phyloP scores from a whole-genome alignment of 2,329 filamentous ascomycete species.

The Westerdykella ornata region DNA sequence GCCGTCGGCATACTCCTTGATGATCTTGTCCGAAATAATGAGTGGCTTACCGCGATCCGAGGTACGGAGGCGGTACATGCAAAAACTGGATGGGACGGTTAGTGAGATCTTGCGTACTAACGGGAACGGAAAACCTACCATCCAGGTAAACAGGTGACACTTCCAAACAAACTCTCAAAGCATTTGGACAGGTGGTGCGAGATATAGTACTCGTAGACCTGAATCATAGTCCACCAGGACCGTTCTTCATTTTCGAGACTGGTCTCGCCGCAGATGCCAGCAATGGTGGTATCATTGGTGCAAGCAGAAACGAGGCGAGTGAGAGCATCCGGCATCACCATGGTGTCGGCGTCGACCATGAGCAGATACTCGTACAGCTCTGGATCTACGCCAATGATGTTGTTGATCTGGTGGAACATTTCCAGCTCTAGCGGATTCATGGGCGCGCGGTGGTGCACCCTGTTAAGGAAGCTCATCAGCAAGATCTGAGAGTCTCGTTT shows the following conservation, averaged over 20 bases:
- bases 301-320: constrained; percentile 90
- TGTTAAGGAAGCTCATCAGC: constrained; percentile 95
- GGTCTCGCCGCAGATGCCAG: constrained; percentile 95
- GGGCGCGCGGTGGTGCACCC: constrained; percentile 84
- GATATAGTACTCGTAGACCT: constrained; percentile 99
- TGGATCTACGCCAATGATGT: constrained; percentile 95
- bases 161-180: constrained; percentile 95
- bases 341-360: constrained; percentile 97
- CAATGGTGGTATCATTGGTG: constrained; percentile 90
- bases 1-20: constrained; percentile 81
- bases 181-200: constrained; percentile 95
- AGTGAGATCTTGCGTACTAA: constrained; percentile 8
- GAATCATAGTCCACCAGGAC: constrained; percentile 99
- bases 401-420: constrained; percentile 99
- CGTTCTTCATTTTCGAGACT: constrained; percentile 91
- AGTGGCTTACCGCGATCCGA: constrained; percentile 90
- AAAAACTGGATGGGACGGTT: constrained; percentile 63
- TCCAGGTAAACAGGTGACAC: constrained; percentile 96
- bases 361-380: constrained; percentile 95
- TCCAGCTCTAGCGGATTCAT: constrained; percentile 97
- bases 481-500: constrained; percentile 97
- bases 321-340: constrained; percentile 82
- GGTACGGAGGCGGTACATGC: constrained; percentile 94
- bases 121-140: constrained; percentile 60
- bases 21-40: constrained; percentile 83